Percentiles rank a stretch among this genome's conserved stretches.
phyloP scores from a whole-genome alignment of 2,329 filamentous ascomycete species.

The Penicillium rolfsii region DNA sequence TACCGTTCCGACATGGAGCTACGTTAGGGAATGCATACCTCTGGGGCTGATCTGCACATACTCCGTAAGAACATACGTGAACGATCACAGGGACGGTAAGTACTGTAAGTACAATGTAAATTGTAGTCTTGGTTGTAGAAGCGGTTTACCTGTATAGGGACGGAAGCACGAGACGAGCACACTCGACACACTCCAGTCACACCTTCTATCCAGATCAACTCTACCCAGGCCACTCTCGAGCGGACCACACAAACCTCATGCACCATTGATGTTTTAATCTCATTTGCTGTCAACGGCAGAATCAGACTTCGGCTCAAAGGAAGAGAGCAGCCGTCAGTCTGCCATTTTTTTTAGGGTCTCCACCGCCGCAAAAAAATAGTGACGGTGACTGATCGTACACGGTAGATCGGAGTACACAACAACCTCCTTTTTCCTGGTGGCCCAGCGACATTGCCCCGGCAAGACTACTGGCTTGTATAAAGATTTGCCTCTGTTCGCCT shows the following conservation, averaged over 20 bases:
- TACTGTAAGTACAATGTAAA: constrained; percentile 3
- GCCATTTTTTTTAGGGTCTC: background rate
- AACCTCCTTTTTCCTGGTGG: constrained; percentile 23
- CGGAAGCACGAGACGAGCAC: constrained; percentile 1
- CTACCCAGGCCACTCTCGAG: background rate
- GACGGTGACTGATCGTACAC: constrained; percentile 34
- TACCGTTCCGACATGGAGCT: no score
- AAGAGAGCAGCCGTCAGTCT: constrained; percentile 13
- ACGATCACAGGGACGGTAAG: background rate
- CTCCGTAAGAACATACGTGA: background rate
- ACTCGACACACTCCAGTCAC: background rate
- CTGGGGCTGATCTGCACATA: no score
- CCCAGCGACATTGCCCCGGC: background rate
- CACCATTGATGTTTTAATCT: background rate
- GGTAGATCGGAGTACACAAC: constrained; percentile 35
- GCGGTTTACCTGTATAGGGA: background rate
- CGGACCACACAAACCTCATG: background rate
- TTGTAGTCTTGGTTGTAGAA: background rate
- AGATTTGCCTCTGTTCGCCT: constrained; percentile 17
- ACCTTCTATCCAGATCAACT: background rate
- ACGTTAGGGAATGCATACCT: no score
- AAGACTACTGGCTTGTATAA: constrained; percentile 18
- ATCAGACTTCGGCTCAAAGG: constrained; percentile 19
- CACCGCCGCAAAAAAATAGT: constrained; percentile 8
- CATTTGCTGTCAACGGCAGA: background rate